Conservation (phyloP, 2,329 filamentous ascomycete genomes). For the Phyllosticta citrichinensis region DNA sequence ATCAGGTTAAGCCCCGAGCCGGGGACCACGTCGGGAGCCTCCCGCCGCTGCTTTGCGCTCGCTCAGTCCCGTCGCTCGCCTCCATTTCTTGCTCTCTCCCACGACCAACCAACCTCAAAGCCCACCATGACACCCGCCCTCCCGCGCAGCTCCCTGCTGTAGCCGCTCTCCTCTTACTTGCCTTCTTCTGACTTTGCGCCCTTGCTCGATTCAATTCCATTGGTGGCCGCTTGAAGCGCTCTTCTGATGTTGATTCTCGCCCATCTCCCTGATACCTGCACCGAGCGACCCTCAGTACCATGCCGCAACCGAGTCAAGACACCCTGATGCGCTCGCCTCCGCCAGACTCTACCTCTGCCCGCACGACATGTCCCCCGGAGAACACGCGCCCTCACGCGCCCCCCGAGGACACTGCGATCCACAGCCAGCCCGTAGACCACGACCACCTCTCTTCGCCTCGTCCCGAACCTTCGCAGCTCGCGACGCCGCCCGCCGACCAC, state of each 20-base stretch:
- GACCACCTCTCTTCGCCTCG: background rate
- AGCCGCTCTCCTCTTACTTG: conserved; percentile 3
- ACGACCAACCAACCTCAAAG: background rate
- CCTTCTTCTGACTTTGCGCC: conserved; percentile 2
- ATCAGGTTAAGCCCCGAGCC: background rate
- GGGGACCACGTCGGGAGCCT: background rate
- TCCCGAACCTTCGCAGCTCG: conserved; percentile 13
- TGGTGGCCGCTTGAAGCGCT: background rate
- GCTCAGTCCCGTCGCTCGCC: background rate
- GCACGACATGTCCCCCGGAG: conserved; percentile 42
- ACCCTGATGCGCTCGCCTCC: conserved; percentile 30
- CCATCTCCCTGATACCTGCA: conserved; percentile 8
- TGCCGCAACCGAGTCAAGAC: conserved; percentile 41
- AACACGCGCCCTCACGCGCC: conserved; percentile 19
- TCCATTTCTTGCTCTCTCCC: background rate
- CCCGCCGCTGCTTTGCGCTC: background rate
- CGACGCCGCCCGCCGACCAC: conserved; percentile 20
- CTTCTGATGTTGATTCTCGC: conserved; percentile 5
- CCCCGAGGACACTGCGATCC: conserved; percentile 3
- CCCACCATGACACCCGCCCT: conserved; percentile 2
- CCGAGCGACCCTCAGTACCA: conserved; percentile 21
- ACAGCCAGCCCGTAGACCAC: background rate
- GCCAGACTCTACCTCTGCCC: conserved; percentile 34
- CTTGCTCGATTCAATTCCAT: conserved; percentile 9
- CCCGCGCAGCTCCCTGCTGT: conserved; percentile 6